phyloP scores from a whole-genome alignment of 164 flowering plant genomes.

The Saururus chinensis region DNA sequence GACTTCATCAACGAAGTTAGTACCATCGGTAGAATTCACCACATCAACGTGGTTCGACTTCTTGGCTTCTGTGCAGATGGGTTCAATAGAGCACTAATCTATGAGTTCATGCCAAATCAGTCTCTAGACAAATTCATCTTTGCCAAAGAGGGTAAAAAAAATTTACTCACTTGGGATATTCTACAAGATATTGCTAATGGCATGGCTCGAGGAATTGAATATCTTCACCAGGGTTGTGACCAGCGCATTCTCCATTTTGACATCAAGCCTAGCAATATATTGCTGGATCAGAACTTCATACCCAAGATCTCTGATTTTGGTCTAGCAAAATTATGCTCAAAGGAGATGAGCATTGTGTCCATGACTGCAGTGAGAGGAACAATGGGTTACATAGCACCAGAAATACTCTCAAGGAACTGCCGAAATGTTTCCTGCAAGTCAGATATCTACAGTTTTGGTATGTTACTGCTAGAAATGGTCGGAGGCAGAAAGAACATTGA shows the following conservation, averaged over 20 bases:
- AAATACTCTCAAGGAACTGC: constrained; percentile 13
- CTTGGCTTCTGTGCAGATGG: constrained; percentile 17
- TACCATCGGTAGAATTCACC: constrained; percentile 19
- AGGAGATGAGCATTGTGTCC: constrained; percentile 23
- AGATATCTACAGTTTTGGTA: constrained; percentile 35
- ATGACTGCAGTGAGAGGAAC: constrained; percentile 33
- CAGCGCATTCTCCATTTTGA: constrained; percentile 33
- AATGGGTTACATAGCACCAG: constrained; percentile 37
- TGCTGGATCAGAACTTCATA: constrained; percentile 23
- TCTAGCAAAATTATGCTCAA: constrained; percentile 24
- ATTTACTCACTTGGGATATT: constrained; percentile 13
- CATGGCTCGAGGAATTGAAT: constrained; percentile 35
- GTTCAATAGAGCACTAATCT: constrained; percentile 16
- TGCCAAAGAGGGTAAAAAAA: constrained; percentile 2
- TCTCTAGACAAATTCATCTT: constrained; percentile 14
- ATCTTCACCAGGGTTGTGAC: constrained; percentile 38
- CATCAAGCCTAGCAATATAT: constrained; percentile 38
- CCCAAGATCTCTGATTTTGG: constrained; percentile 41
- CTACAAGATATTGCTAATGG: constrained; percentile 24
- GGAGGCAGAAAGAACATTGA: constrained; percentile 18
- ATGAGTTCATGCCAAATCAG: constrained; percentile 21
- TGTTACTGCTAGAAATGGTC: background rate
- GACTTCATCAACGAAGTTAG: constrained; percentile 14
- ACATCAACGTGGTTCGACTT: constrained; percentile 11
- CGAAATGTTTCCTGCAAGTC: constrained; percentile 38